phyloP scores from a whole-genome alignment of 164 flowering plant species.

The Sextonia rubra region DNA sequence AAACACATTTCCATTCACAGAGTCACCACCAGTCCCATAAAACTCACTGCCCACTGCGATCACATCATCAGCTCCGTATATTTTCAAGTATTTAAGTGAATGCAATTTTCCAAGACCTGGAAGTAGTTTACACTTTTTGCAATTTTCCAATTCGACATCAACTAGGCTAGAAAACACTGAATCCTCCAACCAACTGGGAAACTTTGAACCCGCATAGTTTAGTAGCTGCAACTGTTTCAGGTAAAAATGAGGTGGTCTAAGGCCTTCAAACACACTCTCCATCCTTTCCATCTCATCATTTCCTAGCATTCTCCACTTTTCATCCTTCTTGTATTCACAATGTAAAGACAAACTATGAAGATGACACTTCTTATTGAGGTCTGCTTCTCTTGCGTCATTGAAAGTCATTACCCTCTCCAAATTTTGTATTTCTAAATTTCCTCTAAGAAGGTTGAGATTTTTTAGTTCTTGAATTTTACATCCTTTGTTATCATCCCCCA shows the following conservation, averaged over 20 bases:
- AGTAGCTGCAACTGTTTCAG: not conserved
- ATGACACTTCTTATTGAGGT: not conserved
- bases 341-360: too few species aligned
- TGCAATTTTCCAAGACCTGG: not conserved
- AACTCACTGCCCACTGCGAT: not conserved
- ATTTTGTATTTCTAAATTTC: too few species aligned
- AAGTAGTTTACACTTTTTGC: not conserved
- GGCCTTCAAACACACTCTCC: too few species aligned
- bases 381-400: too few species aligned
- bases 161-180: not conserved
- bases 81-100: not conserved
- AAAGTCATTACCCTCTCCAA: too few species aligned
- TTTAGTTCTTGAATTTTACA: too few species aligned
- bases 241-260: not conserved
- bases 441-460: too few species aligned
- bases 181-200: conserved; percentile 1
- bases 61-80: not conserved
- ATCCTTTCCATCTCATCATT: too few species aligned
- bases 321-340: too few species aligned
- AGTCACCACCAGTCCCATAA: not conserved
- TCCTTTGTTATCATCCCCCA: too few species aligned
- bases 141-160: not conserved
- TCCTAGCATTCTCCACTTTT: too few species aligned
- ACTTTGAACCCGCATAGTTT: not conserved
- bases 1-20: not conserved